phyloP scores from a whole-genome alignment of 2,329 filamentous ascomycete genomes.

The Thelonectria rubi region DNA sequence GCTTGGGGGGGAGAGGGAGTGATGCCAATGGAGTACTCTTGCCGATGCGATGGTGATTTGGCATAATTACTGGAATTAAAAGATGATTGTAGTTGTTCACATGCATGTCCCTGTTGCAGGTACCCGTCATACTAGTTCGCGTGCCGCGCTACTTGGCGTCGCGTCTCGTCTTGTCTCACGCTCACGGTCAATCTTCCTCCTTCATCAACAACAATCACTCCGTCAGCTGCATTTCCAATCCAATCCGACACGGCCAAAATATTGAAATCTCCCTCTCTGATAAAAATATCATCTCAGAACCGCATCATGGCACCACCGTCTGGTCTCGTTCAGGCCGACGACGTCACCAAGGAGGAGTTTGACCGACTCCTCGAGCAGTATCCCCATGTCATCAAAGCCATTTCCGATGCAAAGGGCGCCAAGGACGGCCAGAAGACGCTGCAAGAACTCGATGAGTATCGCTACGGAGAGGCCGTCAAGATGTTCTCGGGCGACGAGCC shows the following conservation, averaged over 20 bases:
- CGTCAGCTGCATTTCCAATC: no score
- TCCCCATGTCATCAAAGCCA: conserved; percentile 50
- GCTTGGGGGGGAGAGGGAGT: background rate
- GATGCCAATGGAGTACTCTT: background rate
- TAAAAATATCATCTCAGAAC: background rate
- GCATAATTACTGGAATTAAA: no score
- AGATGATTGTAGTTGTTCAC: no score
- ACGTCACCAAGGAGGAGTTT: conserved; percentile 49
- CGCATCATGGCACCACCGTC: conserved; percentile 31
- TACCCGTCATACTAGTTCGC: no score
- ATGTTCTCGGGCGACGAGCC: conserved; percentile 52
- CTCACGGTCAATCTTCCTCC: no score
- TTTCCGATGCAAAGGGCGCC: conserved; percentile 57
- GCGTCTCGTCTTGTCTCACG: no score
- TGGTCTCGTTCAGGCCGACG: conserved; percentile 25
- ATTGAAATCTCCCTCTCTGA: no score
- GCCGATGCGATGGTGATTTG: no score
- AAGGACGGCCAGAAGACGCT: conserved; percentile 63
- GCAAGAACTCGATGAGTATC: conserved; percentile 66
- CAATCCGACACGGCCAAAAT: background rate
- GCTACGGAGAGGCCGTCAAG: conserved; percentile 63
- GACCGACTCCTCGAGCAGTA: conserved; percentile 50
- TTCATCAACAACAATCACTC: no score
- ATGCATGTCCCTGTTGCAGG: no score
- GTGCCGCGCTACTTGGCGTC: no score